Evolutionary conservation across 129 eudicot genomes (phyloP).

Genomic region (Gnaphalium uliginosum): DNA sequence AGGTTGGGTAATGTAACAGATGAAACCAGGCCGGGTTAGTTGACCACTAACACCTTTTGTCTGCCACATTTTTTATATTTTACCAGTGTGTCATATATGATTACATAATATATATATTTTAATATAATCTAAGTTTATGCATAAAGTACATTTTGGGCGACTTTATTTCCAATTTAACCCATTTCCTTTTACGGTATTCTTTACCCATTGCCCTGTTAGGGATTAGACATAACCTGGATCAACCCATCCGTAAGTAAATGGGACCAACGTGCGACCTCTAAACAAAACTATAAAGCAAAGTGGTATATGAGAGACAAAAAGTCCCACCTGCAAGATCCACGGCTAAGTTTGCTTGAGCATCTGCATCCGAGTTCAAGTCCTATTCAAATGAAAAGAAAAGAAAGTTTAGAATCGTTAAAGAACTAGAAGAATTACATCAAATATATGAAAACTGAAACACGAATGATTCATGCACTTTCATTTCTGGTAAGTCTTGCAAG

Average conservation of each 20-base stretch:
- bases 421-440: no score
- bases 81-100: background rate
- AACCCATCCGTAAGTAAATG: background rate
- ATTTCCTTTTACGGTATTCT: background rate
- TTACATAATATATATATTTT: no score
- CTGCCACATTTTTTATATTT: background rate
- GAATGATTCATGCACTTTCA: no score
- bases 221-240: background rate
- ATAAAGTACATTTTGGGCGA: background rate
- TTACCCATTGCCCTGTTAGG: background rate
- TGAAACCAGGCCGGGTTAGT: background rate
- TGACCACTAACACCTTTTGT: background rate
- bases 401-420: background rate
- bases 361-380: conserved; percentile 92
- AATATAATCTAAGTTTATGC: background rate
- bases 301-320: background rate
- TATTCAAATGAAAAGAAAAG: conserved; percentile 15
- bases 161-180: no score
- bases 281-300: background rate
- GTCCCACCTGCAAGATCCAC: conserved; percentile 73
- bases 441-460: no score
- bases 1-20: background rate
- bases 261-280: background rate
- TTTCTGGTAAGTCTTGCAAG: no score
- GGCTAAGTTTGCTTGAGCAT: conserved; percentile 87